Conservation (phyloP, 495 filamentous ascomycete species). For the Aspergillus kassunensis region DNA sequence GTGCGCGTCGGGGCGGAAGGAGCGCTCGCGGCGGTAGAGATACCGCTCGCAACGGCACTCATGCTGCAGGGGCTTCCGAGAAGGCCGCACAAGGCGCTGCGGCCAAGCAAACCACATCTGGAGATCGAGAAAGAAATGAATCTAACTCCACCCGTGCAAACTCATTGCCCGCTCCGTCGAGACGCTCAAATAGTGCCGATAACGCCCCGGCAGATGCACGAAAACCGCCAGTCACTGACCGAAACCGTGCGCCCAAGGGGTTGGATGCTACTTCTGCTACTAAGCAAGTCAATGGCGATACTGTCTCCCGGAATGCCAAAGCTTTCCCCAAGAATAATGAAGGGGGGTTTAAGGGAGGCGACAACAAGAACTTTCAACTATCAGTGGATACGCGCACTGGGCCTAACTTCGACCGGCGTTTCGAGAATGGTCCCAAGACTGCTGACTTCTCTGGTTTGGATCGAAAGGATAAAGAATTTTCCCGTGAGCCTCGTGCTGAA, state of each 20-base stretch:
- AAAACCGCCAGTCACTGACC: slow-evolving; percentile 32
- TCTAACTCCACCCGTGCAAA: slow-evolving; percentile 34
- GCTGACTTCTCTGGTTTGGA: slow-evolving; percentile 32
- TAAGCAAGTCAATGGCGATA: slow-evolving; percentile 26
- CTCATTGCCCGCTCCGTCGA: slow-evolving; percentile 37
- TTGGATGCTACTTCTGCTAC: slow-evolving; percentile 13
- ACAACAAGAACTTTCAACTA: slow-evolving; percentile 29
- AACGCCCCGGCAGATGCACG: slow-evolving; percentile 29
- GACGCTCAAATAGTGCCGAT: slow-evolving; percentile 39
- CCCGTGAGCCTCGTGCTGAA: slow-evolving; percentile 47
- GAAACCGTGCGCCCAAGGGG: slow-evolving; percentile 31
- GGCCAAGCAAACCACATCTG: slow-evolving; percentile 31
- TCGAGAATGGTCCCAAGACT: slow-evolving; percentile 39
- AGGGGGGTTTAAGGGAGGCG: slow-evolving; percentile 25
- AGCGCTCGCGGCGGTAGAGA: slow-evolving; percentile 51
- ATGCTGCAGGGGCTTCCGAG: slow-evolving; percentile 37
- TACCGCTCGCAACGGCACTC: slow-evolving; percentile 49
- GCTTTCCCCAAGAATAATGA: slow-evolving; percentile 33
- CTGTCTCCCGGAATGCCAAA: slow-evolving; percentile 31
- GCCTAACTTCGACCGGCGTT: slow-evolving; percentile 31
- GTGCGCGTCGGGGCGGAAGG: slow-evolving; percentile 57
- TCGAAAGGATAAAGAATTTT: slow-evolving; percentile 31
- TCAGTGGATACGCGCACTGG: slow-evolving; percentile 35
- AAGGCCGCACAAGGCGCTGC: slow-evolving; percentile 32
- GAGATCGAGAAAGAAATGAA: slow-evolving; percentile 41